Evolutionary conservation across 257 asterid genomes (phyloP), one percentile per base, ranked within the genome.

Genomic region (Paraleonurus japonicus): DNA sequence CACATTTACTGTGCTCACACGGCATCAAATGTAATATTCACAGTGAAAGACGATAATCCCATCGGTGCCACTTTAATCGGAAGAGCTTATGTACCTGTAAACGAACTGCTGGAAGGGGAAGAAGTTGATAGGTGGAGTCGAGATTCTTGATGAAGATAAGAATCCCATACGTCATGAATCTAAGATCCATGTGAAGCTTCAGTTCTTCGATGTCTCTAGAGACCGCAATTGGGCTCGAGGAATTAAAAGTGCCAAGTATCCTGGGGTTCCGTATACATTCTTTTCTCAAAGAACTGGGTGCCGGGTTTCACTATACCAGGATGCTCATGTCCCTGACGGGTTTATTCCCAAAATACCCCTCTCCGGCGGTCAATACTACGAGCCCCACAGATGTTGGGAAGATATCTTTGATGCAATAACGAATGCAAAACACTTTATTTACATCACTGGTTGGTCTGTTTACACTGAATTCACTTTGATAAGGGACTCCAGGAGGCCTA

Each of bases 361-460:
- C n/a, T 81, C 96, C 3, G 98, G 98, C 13, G 96, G 97, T 22
- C 69, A 83, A 60, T 17, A 63, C 61, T 93, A 93, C 30, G 92
- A 90, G 77, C 98, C 97, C 15, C 87, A 82, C 51, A 79, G 98
- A 69, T 93, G 98, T 72, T 90, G 97, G 97, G 97, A 93, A 75
- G 97, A 93, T 76, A 28, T 90, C 11, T 93, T 90, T 53, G 97
- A 93, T 67, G 98, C 98, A 5, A 90, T 93, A 63, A 74, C 85
- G 27, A 89, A 90, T 35, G 98, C 98, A 4, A 87, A 93, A 74
- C 98, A 89, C 87, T 68, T 90, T 16, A 89, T 93, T 82, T 93
- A 93, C 89, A 90, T 93, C 80, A 93, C 98, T 17, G 98, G 98
- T 13, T 93, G 97, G 98, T 93, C 98, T 11, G 97, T 93, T 11